Evolutionary conservation across 768 basidiomycete genomes (phyloP), one percentile per base, ranked within the genome.

Genomic region (Tricholoma matsutake): DNA sequence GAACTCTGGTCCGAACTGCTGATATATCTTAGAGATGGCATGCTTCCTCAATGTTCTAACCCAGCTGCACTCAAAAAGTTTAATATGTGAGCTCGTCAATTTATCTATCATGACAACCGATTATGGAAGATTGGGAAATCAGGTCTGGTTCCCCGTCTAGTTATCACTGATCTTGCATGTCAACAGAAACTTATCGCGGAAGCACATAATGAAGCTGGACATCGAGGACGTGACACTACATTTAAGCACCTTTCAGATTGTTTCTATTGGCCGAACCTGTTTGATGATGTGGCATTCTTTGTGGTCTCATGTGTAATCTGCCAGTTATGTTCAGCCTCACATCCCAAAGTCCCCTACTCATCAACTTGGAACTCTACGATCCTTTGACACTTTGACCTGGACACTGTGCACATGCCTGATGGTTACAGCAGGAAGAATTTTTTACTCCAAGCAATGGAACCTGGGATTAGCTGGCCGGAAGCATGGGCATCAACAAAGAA

Each of bases 261-360:
- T 0, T 72, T 68, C 31, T 75, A 72, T 62, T 78, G 76, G 78
- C 78, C 73, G 0, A 67, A 73, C 54, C 73, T 76, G 72, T 64
- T 68, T 29, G 59, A 66, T 8, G 64, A 74, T 9, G 54, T 75
- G 4, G 34, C 61, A 1, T 74, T 67, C 56, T 74, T 71, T n/a
- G n/a, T n/a, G n/a, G n/a, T n/a, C n/a, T n/a, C n/a, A n/a, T n/a
- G n/a, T n/a, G n/a, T n/a, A n/a, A 60, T 66, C 9, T 78, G 76
- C 29, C 76, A 78, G 58, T 59, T 69, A 9, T 61, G 65, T 1
- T 62, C 67, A 5, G 61, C 59, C 2, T 28, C 51, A 1, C 66
- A 64, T 9, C 64, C 75, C 0, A 58, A 60, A 1, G 55, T 71
- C 5, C 68, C 73, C 0, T 72, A 67, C 3, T 61, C 60, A 0